Evolutionary conservation across 148 eudicot genomes (phyloP).

Genomic region (Fagopyrum homotropicum): DNA sequence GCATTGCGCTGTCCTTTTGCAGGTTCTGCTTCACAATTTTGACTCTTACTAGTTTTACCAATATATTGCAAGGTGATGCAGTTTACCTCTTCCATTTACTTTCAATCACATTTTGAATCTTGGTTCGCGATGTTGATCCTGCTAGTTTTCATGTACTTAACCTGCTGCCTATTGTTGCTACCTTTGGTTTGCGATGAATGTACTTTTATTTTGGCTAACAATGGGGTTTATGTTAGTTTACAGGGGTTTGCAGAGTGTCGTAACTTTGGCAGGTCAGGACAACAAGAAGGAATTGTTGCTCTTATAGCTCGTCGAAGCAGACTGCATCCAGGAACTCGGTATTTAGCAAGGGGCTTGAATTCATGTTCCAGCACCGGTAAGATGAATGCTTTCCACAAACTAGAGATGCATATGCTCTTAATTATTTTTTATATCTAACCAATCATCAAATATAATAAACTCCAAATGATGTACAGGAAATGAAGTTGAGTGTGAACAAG

Average conservation of each 20-base stretch:
- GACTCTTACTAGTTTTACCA: not conserved
- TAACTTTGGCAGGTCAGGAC: conserved; percentile 91
- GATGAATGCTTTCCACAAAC: not conserved
- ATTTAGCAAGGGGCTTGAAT: conserved; percentile 91
- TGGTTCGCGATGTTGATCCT: not conserved
- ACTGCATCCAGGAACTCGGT: conserved; percentile 98
- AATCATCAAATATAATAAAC: not conserved
- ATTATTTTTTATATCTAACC: not conserved
- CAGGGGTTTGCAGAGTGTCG: conserved; percentile 94
- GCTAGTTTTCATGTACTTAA: not conserved
- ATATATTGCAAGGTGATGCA: not conserved
- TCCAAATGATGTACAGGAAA: conserved; percentile 48
- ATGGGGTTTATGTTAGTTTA: conserved; percentile 20
- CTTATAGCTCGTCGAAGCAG: conserved; percentile 98
- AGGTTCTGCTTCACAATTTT: conserved; percentile 41
- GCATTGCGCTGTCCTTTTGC: conserved; percentile 84
- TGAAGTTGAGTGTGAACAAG: conserved; percentile 98
- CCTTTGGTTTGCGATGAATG: not conserved
- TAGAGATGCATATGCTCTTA: not conserved
- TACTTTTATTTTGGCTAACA: not conserved
- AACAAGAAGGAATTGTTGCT: conserved; percentile 88
- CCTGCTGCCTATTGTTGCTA: not conserved
- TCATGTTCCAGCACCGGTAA: conserved; percentile 91
- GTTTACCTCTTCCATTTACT: not conserved
- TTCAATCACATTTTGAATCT: not conserved